A percentile compares a stretch with the other conserved stretches of the same genome.
These are phyloP conservation scores for Henckelia pumila DNA, from an alignment of 257 asterid genomes.

Conservation along the genomic window DNA sequence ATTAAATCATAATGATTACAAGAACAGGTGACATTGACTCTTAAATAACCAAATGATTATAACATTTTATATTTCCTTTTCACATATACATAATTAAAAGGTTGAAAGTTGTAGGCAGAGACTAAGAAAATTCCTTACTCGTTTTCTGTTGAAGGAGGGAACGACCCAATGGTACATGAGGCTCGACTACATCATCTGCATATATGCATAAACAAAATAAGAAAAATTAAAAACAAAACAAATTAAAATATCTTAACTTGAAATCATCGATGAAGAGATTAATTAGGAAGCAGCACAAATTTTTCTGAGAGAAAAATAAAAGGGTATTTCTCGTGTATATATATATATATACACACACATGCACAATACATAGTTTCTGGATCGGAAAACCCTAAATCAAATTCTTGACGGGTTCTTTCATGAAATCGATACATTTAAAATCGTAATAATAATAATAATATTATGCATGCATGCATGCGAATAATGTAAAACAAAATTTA, in stretches of 20 bases:
- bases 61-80: background rate
- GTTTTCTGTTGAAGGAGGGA: constrained; percentile 72
- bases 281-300: too few relatives aligned
- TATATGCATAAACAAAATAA: background rate
- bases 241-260: background rate
- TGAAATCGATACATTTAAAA: background rate
- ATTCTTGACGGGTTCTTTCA: background rate
- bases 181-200: constrained; percentile 52
- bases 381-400: background rate
- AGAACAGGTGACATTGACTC: too few relatives aligned
- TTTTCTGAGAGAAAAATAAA: background rate
- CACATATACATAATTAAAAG: background rate
- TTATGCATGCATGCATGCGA: background rate
- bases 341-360: background rate
- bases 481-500: constrained; percentile 26
- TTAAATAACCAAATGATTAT: too few relatives aligned
- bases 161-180: constrained; percentile 50
- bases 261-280: background rate
- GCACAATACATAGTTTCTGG: background rate
- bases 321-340: background rate
- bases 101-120: too few relatives aligned
- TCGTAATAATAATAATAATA: too few relatives aligned
- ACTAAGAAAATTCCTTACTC: constrained; percentile 34
- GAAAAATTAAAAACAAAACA: background rate
- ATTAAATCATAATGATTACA: too few relatives aligned